Evolutionary conservation across 768 basidiomycete species (phyloP).

Genomic region (Calvatia gigantea): DNA sequence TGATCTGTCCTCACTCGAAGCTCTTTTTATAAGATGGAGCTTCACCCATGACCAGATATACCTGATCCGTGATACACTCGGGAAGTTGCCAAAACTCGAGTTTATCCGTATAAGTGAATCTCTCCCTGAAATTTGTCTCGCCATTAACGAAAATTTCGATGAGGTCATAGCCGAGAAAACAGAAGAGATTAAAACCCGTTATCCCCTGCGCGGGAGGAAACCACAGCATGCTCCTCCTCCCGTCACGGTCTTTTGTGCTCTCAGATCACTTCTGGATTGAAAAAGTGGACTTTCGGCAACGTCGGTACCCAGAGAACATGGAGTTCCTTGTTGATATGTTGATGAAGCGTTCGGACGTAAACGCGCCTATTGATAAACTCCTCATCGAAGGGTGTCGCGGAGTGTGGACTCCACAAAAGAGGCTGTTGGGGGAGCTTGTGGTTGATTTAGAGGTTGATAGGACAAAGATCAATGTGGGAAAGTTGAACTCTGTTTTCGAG

Average conservation of each 20-base stretch:
- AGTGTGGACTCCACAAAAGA: not conserved
- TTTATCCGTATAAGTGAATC: not conserved
- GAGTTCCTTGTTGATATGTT: not conserved
- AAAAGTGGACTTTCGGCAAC: not conserved
- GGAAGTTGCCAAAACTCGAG: conserved; percentile 1
- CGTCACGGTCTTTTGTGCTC: conserved; percentile 5
- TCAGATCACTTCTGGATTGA: not conserved
- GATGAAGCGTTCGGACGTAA: conserved; percentile 4
- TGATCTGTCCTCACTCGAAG: not conserved
- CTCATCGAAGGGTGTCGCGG: not conserved
- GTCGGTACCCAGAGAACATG: not conserved
- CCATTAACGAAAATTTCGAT: not conserved
- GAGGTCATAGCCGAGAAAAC: not conserved
- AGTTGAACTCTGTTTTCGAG: not conserved
- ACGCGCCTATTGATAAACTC: conserved; percentile 2
- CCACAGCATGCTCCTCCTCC: not conserved
- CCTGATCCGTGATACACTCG: not conserved
- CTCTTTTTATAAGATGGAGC: not conserved
- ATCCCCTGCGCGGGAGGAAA: not conserved
- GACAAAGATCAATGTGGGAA: not conserved
- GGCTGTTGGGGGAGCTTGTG: conserved; percentile 3
- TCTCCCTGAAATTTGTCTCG: not conserved
- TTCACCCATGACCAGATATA: not conserved
- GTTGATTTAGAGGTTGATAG: conserved; percentile 5
- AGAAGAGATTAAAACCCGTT: not conserved